Conservation (phyloP, 2,329 filamentous ascomycete genomes). For the Spiromastix sp. region DNA sequence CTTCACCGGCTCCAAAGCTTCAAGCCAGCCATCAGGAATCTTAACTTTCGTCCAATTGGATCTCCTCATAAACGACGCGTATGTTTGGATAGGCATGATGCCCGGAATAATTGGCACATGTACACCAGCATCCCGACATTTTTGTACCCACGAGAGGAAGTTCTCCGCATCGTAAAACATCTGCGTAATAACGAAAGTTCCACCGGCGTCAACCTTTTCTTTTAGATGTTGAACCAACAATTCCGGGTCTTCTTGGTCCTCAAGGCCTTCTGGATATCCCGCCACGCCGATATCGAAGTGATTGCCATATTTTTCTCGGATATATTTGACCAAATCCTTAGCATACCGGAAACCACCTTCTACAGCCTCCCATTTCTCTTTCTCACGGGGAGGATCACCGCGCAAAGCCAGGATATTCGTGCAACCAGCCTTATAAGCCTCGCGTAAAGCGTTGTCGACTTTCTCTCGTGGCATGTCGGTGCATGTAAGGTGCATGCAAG, state of each 20-base stretch:
- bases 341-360: slow-evolving; percentile 87
- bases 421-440: slow-evolving; percentile 88
- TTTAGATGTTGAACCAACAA: slow-evolving; percentile 83
- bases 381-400: slow-evolving; percentile 85
- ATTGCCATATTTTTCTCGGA: slow-evolving; percentile 65
- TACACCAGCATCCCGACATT: slow-evolving; percentile 77
- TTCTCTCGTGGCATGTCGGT: slow-evolving; percentile 94
- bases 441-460: slow-evolving; percentile 76
- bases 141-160: slow-evolving; percentile 82
- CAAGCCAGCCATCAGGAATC: slow-evolving; percentile 71
- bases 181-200: slow-evolving; percentile 89
- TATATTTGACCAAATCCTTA: slow-evolving; percentile 78
- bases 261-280: slow-evolving; percentile 89
- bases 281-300: slow-evolving; percentile 98
- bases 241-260: slow-evolving; percentile 84
- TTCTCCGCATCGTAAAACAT: slow-evolving; percentile 99
- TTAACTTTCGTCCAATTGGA: slow-evolving; percentile 85
- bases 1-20: slow-evolving; percentile 81
- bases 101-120: slow-evolving; percentile 73
- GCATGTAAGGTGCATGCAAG: slow-evolving; percentile 97
- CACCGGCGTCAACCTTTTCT: slow-evolving; percentile 91
- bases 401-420: slow-evolving; percentile 93
- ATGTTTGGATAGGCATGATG: slow-evolving; percentile 91
- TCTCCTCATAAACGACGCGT: slow-evolving; percentile 81
- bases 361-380: slow-evolving; percentile 84